Evolutionary conservation across 495 filamentous ascomycete species (phyloP), one percentile per base, ranked within the genome.

Genomic region (Filosporella fistucella): DNA sequence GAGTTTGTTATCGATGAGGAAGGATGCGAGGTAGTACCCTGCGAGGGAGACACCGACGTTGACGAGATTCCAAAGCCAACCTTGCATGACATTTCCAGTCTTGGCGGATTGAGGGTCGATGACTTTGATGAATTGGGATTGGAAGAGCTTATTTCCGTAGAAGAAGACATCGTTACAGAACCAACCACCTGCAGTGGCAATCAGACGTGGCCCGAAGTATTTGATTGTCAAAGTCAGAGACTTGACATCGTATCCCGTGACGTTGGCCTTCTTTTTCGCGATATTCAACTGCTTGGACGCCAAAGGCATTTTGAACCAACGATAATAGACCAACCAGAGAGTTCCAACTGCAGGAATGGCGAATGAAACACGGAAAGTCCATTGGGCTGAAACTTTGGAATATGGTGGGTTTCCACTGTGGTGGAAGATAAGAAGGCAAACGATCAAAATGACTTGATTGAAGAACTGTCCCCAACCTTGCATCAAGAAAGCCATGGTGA

Each of bases 71-170:
- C 86, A 96, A n/a, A 88, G 70, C 90, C 90, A 96, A 33, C 70
- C 78, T 4, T 80, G 80, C 82, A 94, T 85, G 53, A 95, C 32
- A 26, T 43, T 43, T 18, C 41, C 75, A 0, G 84, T 86, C 1
- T 67, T 62, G 49, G 74, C 70, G 25, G 66, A 56, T 11, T 75
- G 73, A 45, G 80, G 41, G 24, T 17, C 82, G 47, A 95, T 79
- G 58, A 87, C 82, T 1, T 56, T 66, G 60, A 95, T 94, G 65
- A 96, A 96, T 61, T 90, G 77, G 54, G 73, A 75, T 68, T 94
- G 89, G 76, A 96, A 96, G 29, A 96, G 82, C 77, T 95, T 95
- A 84, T 95, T 96, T 54, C 89, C 90, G 67, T 96, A 96, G 71
- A 96, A 96, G 77, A 96, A 95, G 16, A 96, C 80, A 64, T 95